Base-by-base conservation (phyloP, 164 flowering plant species). In the Magnolia kwangsiensis region DNA sequence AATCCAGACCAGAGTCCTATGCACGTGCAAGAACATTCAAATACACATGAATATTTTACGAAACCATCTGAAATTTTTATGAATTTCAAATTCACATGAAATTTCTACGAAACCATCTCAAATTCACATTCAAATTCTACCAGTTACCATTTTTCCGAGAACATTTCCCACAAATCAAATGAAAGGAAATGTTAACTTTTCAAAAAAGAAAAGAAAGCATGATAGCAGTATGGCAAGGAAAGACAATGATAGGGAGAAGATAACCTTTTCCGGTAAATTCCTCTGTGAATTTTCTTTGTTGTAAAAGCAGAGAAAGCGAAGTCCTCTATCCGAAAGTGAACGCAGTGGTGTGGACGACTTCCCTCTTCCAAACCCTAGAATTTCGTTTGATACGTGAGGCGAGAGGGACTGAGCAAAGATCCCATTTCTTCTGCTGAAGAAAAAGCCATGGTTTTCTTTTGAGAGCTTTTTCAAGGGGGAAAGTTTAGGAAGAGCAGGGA, bases 1-100 rank as follows among this genome's bases (percentile, higher is more conserved):
- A 91, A 7, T 86, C 84, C 70, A 74, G 61, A 78, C 72, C 85
- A 73, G 55, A 75, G 23, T 81, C 86, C 97, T 92, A 16, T 16
- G 18, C 61, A 55, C 61, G 61, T 55, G 61, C 18, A 55, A 16
- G 16, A 55, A 8, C 61, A 55, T 55, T 10, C 61, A 55, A 55
- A 11, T 55, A 8, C 61, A 11, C 45, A 37, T 3, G 45, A 37
- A 37, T 37, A 3, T 37, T 55, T 10, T 55, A 55, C 18, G 61
- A 55, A 55, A 16, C 3, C 61, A 55, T 55, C 18, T 55, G 16
- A 2, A 55, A 10, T 10, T 55, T 55, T 10, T 55, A 55, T 55
- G 61, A 55, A 55, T 55, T 55, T 55, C 61, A 10, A 11, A 10
- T 10, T 55, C 16, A 11, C 16, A 55, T 16, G 45, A 37, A 37